Conservation (phyloP, 345 rosid genomes). For the Brassica rapa region DNA sequence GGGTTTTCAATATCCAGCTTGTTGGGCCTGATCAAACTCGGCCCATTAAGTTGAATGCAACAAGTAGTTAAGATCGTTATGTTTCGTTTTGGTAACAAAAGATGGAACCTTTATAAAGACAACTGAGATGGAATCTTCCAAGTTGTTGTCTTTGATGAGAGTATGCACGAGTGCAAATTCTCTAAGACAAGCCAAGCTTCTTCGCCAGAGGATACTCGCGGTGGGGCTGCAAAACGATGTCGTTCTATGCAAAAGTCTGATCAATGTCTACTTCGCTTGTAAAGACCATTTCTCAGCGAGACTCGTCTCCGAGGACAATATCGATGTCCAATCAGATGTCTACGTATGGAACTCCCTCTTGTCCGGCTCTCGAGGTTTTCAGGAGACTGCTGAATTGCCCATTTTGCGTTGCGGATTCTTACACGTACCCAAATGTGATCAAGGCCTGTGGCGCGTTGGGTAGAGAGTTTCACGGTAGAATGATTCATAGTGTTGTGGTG, state of each 20-base stretch:
- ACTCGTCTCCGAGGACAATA: slow-evolving; percentile 44
- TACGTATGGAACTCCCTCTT: slow-evolving; percentile 64
- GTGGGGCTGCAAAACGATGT: slow-evolving; percentile 50
- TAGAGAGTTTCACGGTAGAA: slow-evolving; percentile 47
- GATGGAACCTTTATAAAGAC: neutral
- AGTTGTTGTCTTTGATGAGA: slow-evolving; percentile 44
- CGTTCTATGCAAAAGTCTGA: slow-evolving; percentile 55
- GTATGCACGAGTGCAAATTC: slow-evolving; percentile 42
- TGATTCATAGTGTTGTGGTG: slow-evolving; percentile 55
- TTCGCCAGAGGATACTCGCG: slow-evolving; percentile 58
- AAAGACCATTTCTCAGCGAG: slow-evolving; percentile 45
- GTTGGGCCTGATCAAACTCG: neutral
- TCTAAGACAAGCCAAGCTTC: slow-evolving; percentile 43
- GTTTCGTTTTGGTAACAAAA: neutral
- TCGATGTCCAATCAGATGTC: slow-evolving; percentile 45
- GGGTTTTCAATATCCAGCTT: neutral
- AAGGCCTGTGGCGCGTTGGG: slow-evolving; percentile 65
- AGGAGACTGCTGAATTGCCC: slow-evolving; percentile 42
- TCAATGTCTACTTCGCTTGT: slow-evolving; percentile 58
- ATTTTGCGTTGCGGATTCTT: slow-evolving; percentile 53
- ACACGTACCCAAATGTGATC: slow-evolving; percentile 62
- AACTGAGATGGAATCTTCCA: slow-evolving; percentile 41
- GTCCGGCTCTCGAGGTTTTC: slow-evolving; percentile 57
- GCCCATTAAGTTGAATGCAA: neutral
- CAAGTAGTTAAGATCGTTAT: neutral